Percentiles rank a stretch among this genome's conserved stretches.
Evolutionary conservation across 1,139 yeast species (phyloP).

Genomic region (Zygosaccharomyces sapae): DNA sequence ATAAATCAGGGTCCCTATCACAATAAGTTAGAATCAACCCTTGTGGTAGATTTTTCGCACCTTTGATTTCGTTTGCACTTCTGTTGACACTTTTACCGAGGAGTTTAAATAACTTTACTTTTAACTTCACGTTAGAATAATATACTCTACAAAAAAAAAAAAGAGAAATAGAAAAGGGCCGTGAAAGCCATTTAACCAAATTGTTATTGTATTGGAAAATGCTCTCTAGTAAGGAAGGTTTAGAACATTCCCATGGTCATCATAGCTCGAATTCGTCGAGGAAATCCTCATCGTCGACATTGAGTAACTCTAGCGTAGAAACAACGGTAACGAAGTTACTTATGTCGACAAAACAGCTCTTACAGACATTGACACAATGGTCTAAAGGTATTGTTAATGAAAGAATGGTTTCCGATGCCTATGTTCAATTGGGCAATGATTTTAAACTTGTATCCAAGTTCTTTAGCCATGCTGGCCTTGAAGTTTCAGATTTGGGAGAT

Average conservation of each 20-base stretch:
- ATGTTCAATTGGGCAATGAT: conserved; percentile 90
- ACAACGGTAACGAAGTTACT: conserved; percentile 77
- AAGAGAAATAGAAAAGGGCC: too few relatives aligned
- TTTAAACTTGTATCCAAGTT: conserved; percentile 82
- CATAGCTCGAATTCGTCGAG: conserved; percentile 8
- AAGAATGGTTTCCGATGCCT: conserved; percentile 82
- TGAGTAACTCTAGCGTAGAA: conserved; percentile 56
- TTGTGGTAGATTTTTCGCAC: neutral
- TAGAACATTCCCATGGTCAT: conserved; percentile 3
- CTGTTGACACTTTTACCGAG: neutral
- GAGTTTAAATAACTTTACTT: neutral
- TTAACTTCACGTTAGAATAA: neutral
- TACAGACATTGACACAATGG: conserved; percentile 89
- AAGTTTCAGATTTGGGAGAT: conserved; percentile 67
- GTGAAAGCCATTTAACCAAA: neutral
- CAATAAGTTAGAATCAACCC: conserved; percentile 2
- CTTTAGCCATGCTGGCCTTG: conserved; percentile 63
- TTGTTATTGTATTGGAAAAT: neutral
- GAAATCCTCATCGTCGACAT: conserved; percentile 12
- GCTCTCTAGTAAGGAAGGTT: conserved; percentile 5
- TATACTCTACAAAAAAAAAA: too few relatives aligned
- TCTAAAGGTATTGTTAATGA: conserved; percentile 76
- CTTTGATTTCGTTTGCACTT: conserved; percentile 3
- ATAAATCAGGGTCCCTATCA: conserved; percentile 8
- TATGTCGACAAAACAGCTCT: conserved; percentile 82